Percentiles rank a stretch among this genome's conserved stretches.
Conservation (phyloP, 225 moss, liverwort and hornwort genomes). For the Sphagnum contortum region DNA sequence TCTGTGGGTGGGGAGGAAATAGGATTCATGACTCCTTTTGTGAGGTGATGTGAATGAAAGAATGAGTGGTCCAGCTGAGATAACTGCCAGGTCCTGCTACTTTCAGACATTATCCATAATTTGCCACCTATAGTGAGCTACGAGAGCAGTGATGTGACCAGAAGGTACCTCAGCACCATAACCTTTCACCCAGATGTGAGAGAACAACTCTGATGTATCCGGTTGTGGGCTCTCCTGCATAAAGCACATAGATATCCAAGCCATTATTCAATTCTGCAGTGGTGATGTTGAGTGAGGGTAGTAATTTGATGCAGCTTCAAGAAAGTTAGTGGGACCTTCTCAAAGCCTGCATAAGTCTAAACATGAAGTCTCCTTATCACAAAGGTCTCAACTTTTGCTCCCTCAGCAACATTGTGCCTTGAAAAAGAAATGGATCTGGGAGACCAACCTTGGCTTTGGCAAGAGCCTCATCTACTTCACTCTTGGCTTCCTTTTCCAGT, state of each 20-base stretch:
- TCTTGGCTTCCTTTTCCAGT: slow-evolving; percentile 89
- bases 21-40: no score
- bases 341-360: neutral
- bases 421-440: neutral
- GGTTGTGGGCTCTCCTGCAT: slow-evolving; percentile 41
- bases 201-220: slow-evolving; percentile 34
- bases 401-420: neutral
- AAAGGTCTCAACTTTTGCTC: neutral
- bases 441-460: slow-evolving; percentile 69
- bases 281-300: no score
- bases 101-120: no score
- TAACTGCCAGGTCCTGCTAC: no score
- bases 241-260: neutral
- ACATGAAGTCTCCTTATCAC: no score
- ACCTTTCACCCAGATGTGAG: slow-evolving; percentile 45
- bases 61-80: no score
- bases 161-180: slow-evolving; percentile 20
- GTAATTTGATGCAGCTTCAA: no score
- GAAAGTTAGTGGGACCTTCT: no score
- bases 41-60: no score
- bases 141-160: neutral
- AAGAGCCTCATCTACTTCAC: slow-evolving; percentile 81
- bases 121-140: no score
- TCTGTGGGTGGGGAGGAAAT: no score
- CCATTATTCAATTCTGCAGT: neutral